These are phyloP conservation scores for Monilinia vaccinii-corymbosi DNA, from an alignment of 2,329 filamentous ascomycete species.

Conservation along the genomic window DNA sequence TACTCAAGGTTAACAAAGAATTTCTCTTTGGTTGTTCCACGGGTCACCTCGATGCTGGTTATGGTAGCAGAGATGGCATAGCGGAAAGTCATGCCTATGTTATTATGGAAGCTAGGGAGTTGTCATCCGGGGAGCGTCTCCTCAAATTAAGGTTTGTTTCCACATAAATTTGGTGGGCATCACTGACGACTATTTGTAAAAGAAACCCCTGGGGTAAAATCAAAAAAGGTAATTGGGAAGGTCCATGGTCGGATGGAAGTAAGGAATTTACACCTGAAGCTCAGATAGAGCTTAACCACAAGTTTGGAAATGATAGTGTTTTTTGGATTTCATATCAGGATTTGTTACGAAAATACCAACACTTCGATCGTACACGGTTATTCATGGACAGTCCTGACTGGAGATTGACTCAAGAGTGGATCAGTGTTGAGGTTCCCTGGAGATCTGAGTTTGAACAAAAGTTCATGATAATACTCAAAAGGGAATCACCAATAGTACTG, in stretches of 20 bases:
- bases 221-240: slow-evolving; percentile 50
- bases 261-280: slow-evolving; percentile 53
- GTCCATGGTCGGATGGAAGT: slow-evolving; percentile 48
- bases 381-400: slow-evolving; percentile 47
- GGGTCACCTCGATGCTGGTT: slow-evolving; percentile 53
- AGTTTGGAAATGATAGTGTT: slow-evolving; percentile 52
- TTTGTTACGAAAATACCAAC: slow-evolving; percentile 51
- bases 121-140: slow-evolving; percentile 44
- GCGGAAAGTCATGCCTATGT: slow-evolving; percentile 51
- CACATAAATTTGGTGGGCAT: background rate
- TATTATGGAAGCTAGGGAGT: slow-evolving; percentile 46
- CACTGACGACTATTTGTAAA: background rate
- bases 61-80: slow-evolving; percentile 50
- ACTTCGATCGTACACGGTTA: slow-evolving; percentile 52
- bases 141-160: slow-evolving; percentile 39
- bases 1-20: slow-evolving; percentile 71
- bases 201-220: slow-evolving; percentile 51
- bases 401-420: slow-evolving; percentile 51
- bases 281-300: slow-evolving; percentile 47
- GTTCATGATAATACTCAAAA: slow-evolving; percentile 47
- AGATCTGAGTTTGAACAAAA: slow-evolving; percentile 52
- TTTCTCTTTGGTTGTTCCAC: slow-evolving; percentile 68
- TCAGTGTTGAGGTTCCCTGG: slow-evolving; percentile 54
- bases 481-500: slow-evolving; percentile 48
- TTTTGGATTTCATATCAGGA: slow-evolving; percentile 58